These are phyloP conservation scores for Inga laurina DNA, from an alignment of 306 rosid genomes.

Conservation along the genomic window DNA sequence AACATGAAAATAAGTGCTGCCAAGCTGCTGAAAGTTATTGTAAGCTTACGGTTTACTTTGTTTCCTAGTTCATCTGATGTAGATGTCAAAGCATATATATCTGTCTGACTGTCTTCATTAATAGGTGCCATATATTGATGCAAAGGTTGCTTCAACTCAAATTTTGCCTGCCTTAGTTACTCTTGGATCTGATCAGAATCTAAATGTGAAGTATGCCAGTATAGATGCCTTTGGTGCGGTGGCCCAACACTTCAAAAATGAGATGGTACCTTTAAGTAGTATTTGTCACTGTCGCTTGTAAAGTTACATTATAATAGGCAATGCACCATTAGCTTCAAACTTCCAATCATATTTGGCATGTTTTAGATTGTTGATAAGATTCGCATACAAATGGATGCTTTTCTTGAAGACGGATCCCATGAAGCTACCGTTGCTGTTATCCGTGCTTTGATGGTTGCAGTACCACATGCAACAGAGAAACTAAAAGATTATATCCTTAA, in stretches of 20 bases:
- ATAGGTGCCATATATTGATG: conserved; percentile 84
- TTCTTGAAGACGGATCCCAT: conserved; percentile 97
- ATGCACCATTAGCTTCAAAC: conserved; percentile 30
- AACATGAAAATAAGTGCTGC: conserved; percentile 88
- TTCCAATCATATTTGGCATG: conserved; percentile 35
- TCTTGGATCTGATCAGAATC: conserved; percentile 89
- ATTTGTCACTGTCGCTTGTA: conserved; percentile 33
- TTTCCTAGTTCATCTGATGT: conserved; percentile 33
- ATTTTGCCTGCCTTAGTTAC: conserved; percentile 95
- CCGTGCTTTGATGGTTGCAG: conserved; percentile 90
- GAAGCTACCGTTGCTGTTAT: conserved; percentile 92
- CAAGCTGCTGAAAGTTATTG: conserved; percentile 79
- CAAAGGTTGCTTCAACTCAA: conserved; percentile 89
- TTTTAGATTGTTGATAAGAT: conserved; percentile 93
- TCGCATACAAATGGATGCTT: conserved; percentile 99
- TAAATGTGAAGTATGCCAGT: conserved; percentile 92
- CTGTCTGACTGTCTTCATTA: conserved; percentile 22
- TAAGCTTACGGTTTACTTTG: conserved; percentile 47
- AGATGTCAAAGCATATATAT: conserved; percentile 30
- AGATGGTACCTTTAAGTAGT: conserved; percentile 57
- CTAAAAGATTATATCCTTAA: conserved; percentile 96
- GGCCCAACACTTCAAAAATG: conserved; percentile 90
- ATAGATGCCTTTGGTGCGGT: conserved; percentile 95
- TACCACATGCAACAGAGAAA: conserved; percentile 87
- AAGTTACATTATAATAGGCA: conserved; percentile 2